A percentile compares a stretch with the other conserved stretches of the same genome.
Conservation (phyloP, 2,329 filamentous ascomycete genomes). For the Venturia pyrina region DNA sequence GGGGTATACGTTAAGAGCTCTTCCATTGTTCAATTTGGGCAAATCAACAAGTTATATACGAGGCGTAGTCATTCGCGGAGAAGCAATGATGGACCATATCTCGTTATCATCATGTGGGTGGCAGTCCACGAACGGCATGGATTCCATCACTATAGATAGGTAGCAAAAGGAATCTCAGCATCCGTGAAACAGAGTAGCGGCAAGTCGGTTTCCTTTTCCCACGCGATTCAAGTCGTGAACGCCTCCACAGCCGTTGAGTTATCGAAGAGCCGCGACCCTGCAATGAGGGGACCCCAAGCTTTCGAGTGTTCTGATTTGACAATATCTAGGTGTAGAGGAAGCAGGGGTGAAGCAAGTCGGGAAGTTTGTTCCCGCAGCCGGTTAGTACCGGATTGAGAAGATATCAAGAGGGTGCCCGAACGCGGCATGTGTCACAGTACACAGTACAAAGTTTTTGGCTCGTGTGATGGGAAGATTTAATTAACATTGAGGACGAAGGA, state of each 20-base stretch:
- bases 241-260: background rate
- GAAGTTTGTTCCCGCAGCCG: background rate
- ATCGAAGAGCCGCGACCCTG: background rate
- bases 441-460: background rate
- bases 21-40: too few species aligned
- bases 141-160: too few species aligned
- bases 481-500: background rate
- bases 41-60: too few species aligned
- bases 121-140: too few species aligned
- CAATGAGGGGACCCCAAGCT: background rate
- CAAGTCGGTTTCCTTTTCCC: background rate
- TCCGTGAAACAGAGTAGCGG: background rate
- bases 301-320: background rate
- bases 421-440: too few species aligned
- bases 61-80: too few species aligned
- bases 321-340: background rate
- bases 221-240: background rate
- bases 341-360: background rate
- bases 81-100: too few species aligned
- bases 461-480: background rate
- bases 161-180: background rate
- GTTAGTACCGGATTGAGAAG: background rate
- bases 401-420: background rate
- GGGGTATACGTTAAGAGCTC: too few species aligned
- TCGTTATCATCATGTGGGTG: too few species aligned